phyloP scores from a whole-genome alignment of 2,329 filamentous ascomycete species.

The Nothopassalora personata region DNA sequence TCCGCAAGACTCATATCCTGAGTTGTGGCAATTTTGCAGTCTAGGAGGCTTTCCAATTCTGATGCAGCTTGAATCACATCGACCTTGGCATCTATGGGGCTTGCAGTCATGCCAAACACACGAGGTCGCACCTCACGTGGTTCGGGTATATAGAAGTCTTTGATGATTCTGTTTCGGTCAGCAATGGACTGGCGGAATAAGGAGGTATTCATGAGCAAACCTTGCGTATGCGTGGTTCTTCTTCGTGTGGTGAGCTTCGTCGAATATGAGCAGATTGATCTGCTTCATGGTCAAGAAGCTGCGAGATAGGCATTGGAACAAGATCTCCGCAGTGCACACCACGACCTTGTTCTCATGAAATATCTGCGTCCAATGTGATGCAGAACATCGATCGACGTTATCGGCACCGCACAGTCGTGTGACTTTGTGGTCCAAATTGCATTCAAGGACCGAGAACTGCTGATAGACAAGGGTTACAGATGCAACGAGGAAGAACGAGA shows the following conservation, averaged over 20 bases:
- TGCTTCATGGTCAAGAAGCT: constrained; percentile 74
- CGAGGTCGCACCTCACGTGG: constrained; percentile 55
- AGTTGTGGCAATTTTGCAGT: constrained; percentile 78
- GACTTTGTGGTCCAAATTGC: constrained; percentile 73
- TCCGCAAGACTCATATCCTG: constrained; percentile 55
- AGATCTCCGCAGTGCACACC: constrained; percentile 86
- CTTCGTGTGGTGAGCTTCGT: constrained; percentile 95
- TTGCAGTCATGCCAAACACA: constrained; percentile 95
- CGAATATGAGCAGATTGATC: constrained; percentile 88
- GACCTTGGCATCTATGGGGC: constrained; percentile 77
- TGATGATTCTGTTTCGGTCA: constrained; percentile 60
- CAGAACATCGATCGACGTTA: constrained; percentile 56
- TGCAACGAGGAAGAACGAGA: constrained; percentile 81
- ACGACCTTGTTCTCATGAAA: constrained; percentile 69
- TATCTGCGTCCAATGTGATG: constrained; percentile 54
- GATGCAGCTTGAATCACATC: constrained; percentile 62
- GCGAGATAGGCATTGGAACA: constrained; percentile 70
- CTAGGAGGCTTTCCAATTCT: constrained; percentile 69
- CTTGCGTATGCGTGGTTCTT: constrained; percentile 85
- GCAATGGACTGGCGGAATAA: background rate
- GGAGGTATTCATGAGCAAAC: constrained; percentile 28
- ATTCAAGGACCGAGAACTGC: constrained; percentile 73
- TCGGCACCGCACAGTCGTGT: constrained; percentile 69
- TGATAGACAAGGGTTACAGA: constrained; percentile 88
- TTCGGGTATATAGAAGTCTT: constrained; percentile 67